phyloP scores from a whole-genome alignment of 306 rosid species.

The Alnus rubra region DNA sequence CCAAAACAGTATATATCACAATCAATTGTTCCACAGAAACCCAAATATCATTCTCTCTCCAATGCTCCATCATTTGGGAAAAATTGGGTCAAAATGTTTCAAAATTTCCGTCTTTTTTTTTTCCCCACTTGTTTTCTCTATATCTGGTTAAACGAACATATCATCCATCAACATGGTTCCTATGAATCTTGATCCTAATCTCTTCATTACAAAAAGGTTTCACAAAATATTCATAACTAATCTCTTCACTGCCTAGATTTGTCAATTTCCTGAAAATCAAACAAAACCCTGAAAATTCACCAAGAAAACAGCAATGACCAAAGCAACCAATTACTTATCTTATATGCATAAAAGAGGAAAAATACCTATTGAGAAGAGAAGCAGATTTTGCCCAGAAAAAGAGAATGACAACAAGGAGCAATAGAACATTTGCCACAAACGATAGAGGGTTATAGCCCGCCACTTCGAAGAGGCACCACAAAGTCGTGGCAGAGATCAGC shows the following conservation, averaged over 20 bases:
- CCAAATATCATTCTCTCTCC: neutral
- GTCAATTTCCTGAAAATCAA: neutral
- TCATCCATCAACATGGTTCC: neutral
- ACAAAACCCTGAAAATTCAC: neutral
- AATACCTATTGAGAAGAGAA: constrained; percentile 86
- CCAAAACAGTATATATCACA: neutral
- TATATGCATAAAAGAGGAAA: neutral
- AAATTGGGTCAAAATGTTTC: neutral
- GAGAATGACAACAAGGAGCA: constrained; percentile 82
- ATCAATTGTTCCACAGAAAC: neutral
- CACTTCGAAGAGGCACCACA: constrained; percentile 84
- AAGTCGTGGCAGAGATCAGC: constrained; percentile 57
- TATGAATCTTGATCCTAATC: neutral
- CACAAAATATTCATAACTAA: neutral
- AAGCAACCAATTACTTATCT: neutral
- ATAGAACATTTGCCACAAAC: constrained; percentile 80
- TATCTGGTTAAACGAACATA: neutral
- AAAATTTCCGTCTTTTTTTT: neutral
- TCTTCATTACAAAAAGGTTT: neutral
- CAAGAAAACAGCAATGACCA: neutral
- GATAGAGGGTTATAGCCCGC: constrained; percentile 85
- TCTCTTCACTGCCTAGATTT: neutral
- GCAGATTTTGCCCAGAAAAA: constrained; percentile 98
- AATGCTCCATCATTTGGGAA: neutral
- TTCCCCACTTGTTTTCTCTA: neutral